Conservation (phyloP, 306 rosid genomes). For the Hippophae tibetana region DNA sequence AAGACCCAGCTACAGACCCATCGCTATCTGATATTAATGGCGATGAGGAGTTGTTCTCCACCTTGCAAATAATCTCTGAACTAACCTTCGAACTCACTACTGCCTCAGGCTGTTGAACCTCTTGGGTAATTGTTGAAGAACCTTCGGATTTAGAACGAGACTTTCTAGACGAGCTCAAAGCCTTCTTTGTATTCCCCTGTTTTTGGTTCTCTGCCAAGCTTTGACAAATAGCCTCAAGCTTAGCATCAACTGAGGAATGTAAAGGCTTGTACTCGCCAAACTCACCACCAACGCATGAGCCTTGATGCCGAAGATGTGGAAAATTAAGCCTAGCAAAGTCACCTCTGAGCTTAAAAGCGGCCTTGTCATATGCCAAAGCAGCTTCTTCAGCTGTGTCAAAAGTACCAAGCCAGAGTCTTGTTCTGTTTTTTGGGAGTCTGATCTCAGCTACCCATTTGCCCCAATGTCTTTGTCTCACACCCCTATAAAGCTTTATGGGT, state of each 20-base stretch:
- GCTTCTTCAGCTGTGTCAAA: conserved; percentile 98
- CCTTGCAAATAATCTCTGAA: conserved; percentile 26
- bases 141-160: neutral
- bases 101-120: conserved; percentile 1
- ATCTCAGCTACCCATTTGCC: conserved; percentile 99
- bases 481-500: conserved; percentile 82
- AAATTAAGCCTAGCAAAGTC: conserved; percentile 92
- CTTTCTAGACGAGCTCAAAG: conserved; percentile 23
- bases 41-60: conserved; percentile 32
- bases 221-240: conserved; percentile 87
- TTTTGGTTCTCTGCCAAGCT: conserved; percentile 63
- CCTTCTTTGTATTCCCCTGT: conserved; percentile 47
- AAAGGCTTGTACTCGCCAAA: conserved; percentile 64
- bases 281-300: conserved; percentile 40
- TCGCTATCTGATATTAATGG: conserved; percentile 47
- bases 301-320: conserved; percentile 63
- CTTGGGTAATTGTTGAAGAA: conserved; percentile 4
- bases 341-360: conserved; percentile 91
- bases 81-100: conserved; percentile 5
- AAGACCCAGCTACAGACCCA: conserved; percentile 52
- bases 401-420: conserved; percentile 95
- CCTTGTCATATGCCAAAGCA: conserved; percentile 88
- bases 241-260: conserved; percentile 85
- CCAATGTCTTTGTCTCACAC: conserved; percentile 96
- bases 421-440: conserved; percentile 83